A percentile compares a stretch with the other conserved stretches of the same genome.
Conservation (phyloP, 2,329 filamentous ascomycete genomes). For the Diaporthe nobilis region DNA sequence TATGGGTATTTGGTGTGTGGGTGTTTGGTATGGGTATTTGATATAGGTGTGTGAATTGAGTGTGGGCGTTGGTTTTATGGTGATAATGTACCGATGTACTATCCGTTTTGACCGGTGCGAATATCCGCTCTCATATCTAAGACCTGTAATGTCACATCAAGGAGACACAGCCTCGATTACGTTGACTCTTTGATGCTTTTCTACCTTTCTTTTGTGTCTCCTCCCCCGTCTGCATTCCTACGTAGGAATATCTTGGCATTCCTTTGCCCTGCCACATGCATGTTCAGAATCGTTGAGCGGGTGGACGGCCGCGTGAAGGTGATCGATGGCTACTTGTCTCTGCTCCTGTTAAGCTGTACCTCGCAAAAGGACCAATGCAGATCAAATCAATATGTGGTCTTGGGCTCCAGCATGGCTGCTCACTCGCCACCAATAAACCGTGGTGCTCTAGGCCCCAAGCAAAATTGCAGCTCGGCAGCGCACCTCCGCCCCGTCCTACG, state of each 20-base stretch:
- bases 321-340: background rate
- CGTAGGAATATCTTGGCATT: background rate
- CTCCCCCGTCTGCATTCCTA: too few relatives aligned
- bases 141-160: too few relatives aligned
- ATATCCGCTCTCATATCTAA: too few relatives aligned
- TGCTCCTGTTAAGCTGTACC: background rate
- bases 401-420: background rate
- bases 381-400: background rate
- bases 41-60: too few relatives aligned
- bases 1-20: too few relatives aligned
- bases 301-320: background rate
- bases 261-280: background rate
- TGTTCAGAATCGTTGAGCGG: background rate
- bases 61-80: too few relatives aligned
- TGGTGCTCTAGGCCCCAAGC: background rate
- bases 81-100: too few relatives aligned
- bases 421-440: background rate
- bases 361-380: background rate
- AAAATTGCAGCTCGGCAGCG: background rate
- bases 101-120: too few relatives aligned
- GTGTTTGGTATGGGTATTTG: too few relatives aligned
- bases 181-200: too few relatives aligned
- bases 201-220: too few relatives aligned
- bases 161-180: too few relatives aligned
- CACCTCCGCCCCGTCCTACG: background rate